Evolutionary conservation across 352 stramenopile species (phyloP).

Genomic region (Globisporangium orthogonon): DNA sequence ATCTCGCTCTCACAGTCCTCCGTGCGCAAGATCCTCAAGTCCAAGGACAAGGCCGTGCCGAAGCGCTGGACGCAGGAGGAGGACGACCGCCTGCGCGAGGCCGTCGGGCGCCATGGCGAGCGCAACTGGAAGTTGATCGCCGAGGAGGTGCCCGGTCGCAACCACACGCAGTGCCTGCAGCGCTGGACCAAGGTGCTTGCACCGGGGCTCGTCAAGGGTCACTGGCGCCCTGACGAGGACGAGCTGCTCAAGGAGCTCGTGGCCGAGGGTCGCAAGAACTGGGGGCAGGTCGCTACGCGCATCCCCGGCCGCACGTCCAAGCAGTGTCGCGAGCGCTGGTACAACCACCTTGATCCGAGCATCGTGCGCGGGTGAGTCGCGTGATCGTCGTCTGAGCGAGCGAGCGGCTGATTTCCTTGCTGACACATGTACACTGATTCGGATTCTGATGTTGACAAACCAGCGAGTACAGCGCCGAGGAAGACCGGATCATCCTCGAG

Average conservation of each 20-base stretch:
- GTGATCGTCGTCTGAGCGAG: too few species aligned
- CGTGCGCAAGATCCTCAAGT: slow-evolving; percentile 72
- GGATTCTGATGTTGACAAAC: too few species aligned
- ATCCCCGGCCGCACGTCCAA: slow-evolving; percentile 84
- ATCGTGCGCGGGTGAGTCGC: slow-evolving; percentile 4
- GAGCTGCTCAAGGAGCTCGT: slow-evolving; percentile 80
- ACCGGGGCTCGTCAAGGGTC: slow-evolving; percentile 93
- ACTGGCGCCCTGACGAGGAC: slow-evolving; percentile 93
- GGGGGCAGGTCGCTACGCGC: slow-evolving; percentile 80
- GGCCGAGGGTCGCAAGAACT: slow-evolving; percentile 79
- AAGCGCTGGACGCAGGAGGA: slow-evolving; percentile 79
- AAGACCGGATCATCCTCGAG: slow-evolving; percentile 86
- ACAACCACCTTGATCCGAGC: slow-evolving; percentile 78
- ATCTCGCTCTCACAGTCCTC: slow-evolving; percentile 39
- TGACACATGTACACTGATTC: too few species aligned
- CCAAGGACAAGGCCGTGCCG: slow-evolving; percentile 77
- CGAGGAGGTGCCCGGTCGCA: slow-evolving; percentile 73
- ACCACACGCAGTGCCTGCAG: slow-evolving; percentile 89
- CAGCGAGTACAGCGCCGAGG: slow-evolving; percentile 70
- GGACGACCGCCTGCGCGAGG: slow-evolving; percentile 71
- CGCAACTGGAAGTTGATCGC: slow-evolving; percentile 88
- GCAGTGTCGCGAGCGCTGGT: slow-evolving; percentile 88
- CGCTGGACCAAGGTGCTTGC: slow-evolving; percentile 91
- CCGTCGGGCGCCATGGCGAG: slow-evolving; percentile 71
- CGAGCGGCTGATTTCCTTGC: too few species aligned